phyloP scores from a whole-genome alignment of 2,329 filamentous ascomycete genomes.

The Apiospora kogelbergensis region DNA sequence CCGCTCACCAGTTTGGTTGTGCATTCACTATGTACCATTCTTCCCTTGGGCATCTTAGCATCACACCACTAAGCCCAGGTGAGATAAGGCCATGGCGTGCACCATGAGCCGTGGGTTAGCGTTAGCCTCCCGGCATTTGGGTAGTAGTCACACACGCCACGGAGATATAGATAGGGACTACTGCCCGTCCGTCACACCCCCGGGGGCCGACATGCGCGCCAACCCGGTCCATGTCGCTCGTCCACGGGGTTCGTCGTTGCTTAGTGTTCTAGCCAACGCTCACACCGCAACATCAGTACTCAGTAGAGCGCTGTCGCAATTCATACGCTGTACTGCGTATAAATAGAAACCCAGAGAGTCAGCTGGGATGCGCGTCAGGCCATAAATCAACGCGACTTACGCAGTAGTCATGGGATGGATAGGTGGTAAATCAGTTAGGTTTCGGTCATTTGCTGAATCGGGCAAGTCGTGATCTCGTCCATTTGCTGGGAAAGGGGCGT shows the following conservation, averaged over 20 bases:
- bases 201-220: background rate
- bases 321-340: background rate
- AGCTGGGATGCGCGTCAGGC: background rate
- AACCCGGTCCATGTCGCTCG: background rate
- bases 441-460: background rate
- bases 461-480: background rate
- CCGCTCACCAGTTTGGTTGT: background rate
- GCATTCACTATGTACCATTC: background rate
- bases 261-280: background rate
- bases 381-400: background rate
- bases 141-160: background rate
- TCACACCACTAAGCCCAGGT: background rate
- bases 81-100: background rate
- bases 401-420: background rate
- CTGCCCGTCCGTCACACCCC: background rate
- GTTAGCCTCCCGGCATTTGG: background rate
- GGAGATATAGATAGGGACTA: background rate
- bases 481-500: background rate
- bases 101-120: background rate
- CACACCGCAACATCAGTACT: background rate
- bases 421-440: background rate
- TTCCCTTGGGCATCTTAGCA: background rate
- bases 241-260: background rate
- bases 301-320: background rate
- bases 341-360: background rate